These are phyloP conservation scores for Phytophthora sp. DNA, from an alignment of 352 stramenopile species.

Conservation along the genomic window DNA sequence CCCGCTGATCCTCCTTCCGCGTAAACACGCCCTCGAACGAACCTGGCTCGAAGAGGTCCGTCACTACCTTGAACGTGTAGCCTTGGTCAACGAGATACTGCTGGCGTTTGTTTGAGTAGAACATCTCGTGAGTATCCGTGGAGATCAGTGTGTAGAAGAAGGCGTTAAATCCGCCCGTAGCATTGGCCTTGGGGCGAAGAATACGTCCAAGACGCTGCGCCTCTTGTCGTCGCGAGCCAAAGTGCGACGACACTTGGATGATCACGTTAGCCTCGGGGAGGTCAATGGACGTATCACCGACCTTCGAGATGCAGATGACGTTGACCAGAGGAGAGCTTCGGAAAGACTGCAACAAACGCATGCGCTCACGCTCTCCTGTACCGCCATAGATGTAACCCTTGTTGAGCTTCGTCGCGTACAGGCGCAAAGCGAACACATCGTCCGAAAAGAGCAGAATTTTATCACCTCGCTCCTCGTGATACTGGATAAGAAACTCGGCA, in stretches of 20 bases:
- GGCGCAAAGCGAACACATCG: constrained; percentile 96
- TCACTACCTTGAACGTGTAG: constrained; percentile 99
- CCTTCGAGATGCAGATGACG: constrained; percentile 92
- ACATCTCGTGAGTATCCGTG: constrained; percentile 99
- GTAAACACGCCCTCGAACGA: constrained; percentile 85
- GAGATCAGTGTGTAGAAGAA: constrained; percentile 99
- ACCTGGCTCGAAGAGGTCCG: constrained; percentile 89
- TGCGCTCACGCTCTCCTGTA: constrained; percentile 93
- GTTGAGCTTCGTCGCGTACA: constrained; percentile 93
- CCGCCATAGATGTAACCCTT: constrained; percentile 97
- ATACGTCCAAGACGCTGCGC: constrained; percentile 99
- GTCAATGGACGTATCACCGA: constrained; percentile 99
- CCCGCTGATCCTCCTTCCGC: constrained; percentile 77
- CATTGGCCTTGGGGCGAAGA: constrained; percentile 96
- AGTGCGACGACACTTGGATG: constrained; percentile 99
- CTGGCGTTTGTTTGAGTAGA: constrained; percentile 99
- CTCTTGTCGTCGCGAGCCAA: constrained; percentile 99
- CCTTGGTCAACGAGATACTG: constrained; percentile 99
- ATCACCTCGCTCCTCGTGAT: constrained; percentile 97
- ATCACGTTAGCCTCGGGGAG: constrained; percentile 99
- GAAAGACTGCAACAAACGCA: constrained; percentile 88
- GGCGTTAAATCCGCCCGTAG: constrained; percentile 98
- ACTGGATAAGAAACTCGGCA: constrained; percentile 96
- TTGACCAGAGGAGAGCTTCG: constrained; percentile 86
- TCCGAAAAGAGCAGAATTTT: constrained; percentile 99